Percentiles rank a stretch among this genome's conserved stretches.
Conservation (phyloP, 2,329 filamentous ascomycete genomes). For the Penicillium sp. region DNA sequence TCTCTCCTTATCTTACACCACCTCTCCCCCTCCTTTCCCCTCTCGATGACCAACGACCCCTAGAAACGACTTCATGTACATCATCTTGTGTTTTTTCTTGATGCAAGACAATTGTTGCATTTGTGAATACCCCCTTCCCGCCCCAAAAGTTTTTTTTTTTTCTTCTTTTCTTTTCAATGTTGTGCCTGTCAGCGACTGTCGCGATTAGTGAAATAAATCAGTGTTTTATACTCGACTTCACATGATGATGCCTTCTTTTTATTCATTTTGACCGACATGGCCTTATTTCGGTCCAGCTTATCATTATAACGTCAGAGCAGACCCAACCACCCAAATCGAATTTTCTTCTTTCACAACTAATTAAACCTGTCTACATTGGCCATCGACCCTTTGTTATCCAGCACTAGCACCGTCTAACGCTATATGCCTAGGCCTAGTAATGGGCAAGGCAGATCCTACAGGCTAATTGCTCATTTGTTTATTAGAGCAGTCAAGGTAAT, state of each 20-base stretch:
- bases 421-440: too few relatives aligned
- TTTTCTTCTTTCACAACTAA: too few relatives aligned
- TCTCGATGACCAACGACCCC: constrained; percentile 16
- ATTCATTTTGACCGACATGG: neutral
- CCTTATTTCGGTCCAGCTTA: neutral
- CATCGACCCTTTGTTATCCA: too few relatives aligned
- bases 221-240: neutral
- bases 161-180: constrained; percentile 12
- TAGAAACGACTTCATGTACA: constrained; percentile 29
- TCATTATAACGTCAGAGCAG: too few relatives aligned
- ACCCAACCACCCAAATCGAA: too few relatives aligned
- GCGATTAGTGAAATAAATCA: constrained; percentile 5
- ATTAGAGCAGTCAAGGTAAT: neutral
- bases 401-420: too few relatives aligned
- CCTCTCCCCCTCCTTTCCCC: neutral
- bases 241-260: neutral
- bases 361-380: too few relatives aligned
- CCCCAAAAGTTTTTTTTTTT: constrained; percentile 25
- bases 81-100: constrained; percentile 23
- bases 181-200: constrained; percentile 6
- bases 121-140: constrained; percentile 32
- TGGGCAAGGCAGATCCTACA: too few relatives aligned
- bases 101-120: constrained; percentile 23
- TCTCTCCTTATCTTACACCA: neutral
- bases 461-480: too few relatives aligned